Evolutionary conservation across 208 protist genomes (phyloP), one percentile per base, ranked within the genome.

Genomic region (Trypanosomatidae sp.): DNA sequence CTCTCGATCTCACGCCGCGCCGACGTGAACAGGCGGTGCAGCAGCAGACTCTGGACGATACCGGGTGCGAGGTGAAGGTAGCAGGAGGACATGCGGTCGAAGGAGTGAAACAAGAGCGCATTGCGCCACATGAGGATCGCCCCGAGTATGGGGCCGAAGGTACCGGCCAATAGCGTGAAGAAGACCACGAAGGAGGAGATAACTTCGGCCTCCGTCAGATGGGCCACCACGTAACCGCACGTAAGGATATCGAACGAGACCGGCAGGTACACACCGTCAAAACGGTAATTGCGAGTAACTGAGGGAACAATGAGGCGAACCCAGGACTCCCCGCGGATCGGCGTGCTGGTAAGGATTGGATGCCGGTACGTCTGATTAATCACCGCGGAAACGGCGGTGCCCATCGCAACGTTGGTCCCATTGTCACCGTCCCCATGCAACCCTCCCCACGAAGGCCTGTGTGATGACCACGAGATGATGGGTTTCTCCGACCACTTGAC

Each of bases 111-210:
- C 19, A 90, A 75, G 46, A 93, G 74, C n/a, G 83, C 83, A 59
- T 93, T 93, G 47, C 78, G 69, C 88, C 88, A 93, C 85, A 93
- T 82, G 25, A 86, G 19, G 43, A 91, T 89, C 28, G 81, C 85
- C 47, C 88, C 85, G 3, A 91, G 72, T 59, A 93, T 82, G 25
- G 85, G 85, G n/a, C 88, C 88, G 67, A 87, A 84, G 33, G 83
- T 82, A 47, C 85, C 88, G 39, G 79, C 73, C 22, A 91, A 64
- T 19, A 93, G 74, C 15, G 76, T 78, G 69, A 91, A 85, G 65
- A 90, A 92, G 62, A 82, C 53, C 9, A 88, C 39, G 74, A 87
- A 90, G 25, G 77, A 81, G 2, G 80, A 74, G 47, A 91, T 44
- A 25, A 91, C 68, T 36, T 87, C 74, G 19, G 84, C 74, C 43